Percentiles rank a stretch among this genome's conserved stretches.
Evolutionary conservation across 495 filamentous ascomycete species (phyloP).

Genomic region (Tuber magnatum): DNA sequence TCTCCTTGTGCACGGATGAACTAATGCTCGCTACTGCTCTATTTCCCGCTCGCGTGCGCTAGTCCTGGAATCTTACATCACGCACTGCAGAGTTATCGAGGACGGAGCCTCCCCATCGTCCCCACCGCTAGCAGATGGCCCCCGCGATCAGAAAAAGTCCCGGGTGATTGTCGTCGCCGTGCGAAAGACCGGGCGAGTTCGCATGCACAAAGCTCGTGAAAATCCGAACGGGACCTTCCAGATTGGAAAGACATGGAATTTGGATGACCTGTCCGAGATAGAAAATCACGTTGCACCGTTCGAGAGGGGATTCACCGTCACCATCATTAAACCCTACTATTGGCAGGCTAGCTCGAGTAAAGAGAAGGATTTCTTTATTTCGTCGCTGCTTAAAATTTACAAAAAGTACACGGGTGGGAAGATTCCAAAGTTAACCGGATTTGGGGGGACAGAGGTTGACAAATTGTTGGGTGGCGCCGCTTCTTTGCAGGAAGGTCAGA

Average conservation of each 20-base stretch:
- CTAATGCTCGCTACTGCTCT: background rate
- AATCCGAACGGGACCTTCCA: slow-evolving; percentile 90
- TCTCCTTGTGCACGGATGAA: slow-evolving; percentile 9
- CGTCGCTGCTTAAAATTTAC: slow-evolving; percentile 88
- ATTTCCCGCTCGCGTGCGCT: slow-evolving; percentile 9
- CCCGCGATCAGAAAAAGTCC: slow-evolving; percentile 70
- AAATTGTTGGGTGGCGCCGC: slow-evolving; percentile 52
- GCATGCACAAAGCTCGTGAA: slow-evolving; percentile 93
- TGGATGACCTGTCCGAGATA: slow-evolving; percentile 76
- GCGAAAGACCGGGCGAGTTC: slow-evolving; percentile 80
- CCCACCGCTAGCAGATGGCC: slow-evolving; percentile 65
- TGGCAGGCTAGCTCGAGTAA: slow-evolving; percentile 87
- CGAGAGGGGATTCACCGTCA: slow-evolving; percentile 77
- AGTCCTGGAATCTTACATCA: slow-evolving; percentile 96
- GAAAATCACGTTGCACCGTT: slow-evolving; percentile 65
- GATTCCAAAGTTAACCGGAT: slow-evolving; percentile 69
- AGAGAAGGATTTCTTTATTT: slow-evolving; percentile 98
- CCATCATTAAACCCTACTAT: slow-evolving; percentile 87
- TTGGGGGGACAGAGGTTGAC: slow-evolving; percentile 70
- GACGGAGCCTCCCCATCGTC: slow-evolving; percentile 73
- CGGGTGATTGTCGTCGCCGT: slow-evolving; percentile 88
- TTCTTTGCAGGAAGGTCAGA: slow-evolving; percentile 30
- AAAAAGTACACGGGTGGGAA: slow-evolving; percentile 89
- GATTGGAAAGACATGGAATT: slow-evolving; percentile 94
- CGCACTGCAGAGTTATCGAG: slow-evolving; percentile 83